Evolutionary conservation across 345 rosid genomes (phyloP), one percentile per base, ranked within the genome.

Genomic region (Eucalyptus melliodora): DNA sequence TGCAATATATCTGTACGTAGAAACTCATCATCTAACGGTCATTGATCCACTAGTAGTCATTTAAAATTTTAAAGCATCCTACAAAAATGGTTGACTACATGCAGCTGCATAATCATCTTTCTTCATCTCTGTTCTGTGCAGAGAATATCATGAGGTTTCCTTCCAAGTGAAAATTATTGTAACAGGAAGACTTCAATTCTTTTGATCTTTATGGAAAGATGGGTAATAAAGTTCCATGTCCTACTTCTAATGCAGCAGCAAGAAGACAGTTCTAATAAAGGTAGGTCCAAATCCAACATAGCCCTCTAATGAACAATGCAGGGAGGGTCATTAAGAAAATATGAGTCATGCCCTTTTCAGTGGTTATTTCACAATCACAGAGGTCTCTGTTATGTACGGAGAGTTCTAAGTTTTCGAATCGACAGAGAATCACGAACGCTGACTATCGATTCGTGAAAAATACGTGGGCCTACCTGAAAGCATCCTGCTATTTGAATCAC

Each of bases 401-500:
- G 85, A 40, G 24, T 77, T 77, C 30, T 40, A 40, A 37, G 47
- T 11, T 77, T 40, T 77, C 30, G 8, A 77, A 77, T 77, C 3
- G 30, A 77, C 47, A 40, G 56, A 86, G 2, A 86, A 47, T 86
- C 59, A 6, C 37, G 72, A 47, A 30, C 59, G 2, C 50, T n/a
- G 55, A 3, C 37, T 44, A 31, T 34, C 50, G 16, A 77, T 77
- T 40, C 9, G 15, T 77, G 30, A 6, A 49, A 40, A 83, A 37
- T 45, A 34, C 24, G 1, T 9, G 42, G 45, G 87, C 31, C 6
- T 89, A 92, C 96, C 95, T 93, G 96, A 92, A 89, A 94, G 93
- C 95, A 94, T 88, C 94, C 96, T 50, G 93, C 91, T 86, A 94
- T 94, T 82, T 94, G 96, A 89, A 92, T 88, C 56, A 92, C 93